Evolutionary conservation across 495 filamentous ascomycete genomes (phyloP).

Genomic region (Jackrogersella minutella): DNA sequence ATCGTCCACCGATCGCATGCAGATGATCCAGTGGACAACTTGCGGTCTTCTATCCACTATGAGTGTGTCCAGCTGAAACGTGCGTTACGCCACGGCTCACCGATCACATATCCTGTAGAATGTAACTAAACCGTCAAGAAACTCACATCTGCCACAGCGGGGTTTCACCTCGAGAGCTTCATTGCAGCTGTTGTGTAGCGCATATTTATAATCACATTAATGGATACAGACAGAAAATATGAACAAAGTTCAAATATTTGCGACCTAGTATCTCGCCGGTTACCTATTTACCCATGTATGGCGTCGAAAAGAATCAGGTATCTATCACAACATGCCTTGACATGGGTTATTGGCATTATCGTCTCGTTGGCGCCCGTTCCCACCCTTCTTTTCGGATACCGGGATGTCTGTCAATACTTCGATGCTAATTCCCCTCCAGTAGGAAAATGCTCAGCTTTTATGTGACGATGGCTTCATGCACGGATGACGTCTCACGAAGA

Average conservation of each 20-base stretch:
- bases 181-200: background rate
- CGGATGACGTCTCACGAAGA: background rate
- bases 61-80: background rate
- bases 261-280: background rate
- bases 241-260: background rate
- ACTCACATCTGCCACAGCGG: background rate
- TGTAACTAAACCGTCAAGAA: background rate
- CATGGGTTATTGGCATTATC: background rate
- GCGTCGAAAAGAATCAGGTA: background rate
- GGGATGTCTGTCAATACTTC: background rate
- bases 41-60: background rate
- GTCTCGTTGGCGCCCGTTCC: background rate
- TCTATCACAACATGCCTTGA: background rate
- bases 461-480: constrained; percentile 1
- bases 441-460: background rate
- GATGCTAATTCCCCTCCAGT: background rate
- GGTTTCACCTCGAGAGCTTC: background rate
- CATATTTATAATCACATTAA: background rate
- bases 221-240: background rate
- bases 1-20: background rate
- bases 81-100: background rate
- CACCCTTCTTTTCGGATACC: background rate
- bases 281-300: background rate
- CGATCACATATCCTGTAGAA: background rate
- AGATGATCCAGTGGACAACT: background rate